Conservation (phyloP, 805 yeast genomes). For the Lipomyces chichibuensis region DNA sequence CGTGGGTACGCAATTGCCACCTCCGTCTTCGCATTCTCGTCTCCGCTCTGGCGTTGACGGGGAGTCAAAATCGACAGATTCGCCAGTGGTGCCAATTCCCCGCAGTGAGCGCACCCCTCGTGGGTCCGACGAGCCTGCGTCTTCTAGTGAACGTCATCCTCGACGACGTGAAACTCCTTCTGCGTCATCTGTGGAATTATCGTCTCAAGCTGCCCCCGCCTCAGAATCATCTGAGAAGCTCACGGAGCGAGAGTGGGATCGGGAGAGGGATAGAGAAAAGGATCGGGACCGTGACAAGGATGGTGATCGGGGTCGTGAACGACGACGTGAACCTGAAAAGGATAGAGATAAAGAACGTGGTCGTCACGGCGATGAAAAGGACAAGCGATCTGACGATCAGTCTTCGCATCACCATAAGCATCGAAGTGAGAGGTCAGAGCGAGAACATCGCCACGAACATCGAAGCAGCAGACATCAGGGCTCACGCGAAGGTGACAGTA, state of each 20-base stretch:
- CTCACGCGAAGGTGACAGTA: slow-evolving; percentile 15
- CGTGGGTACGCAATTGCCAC: neutral
- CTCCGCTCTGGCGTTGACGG: neutral
- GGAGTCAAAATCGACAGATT: neutral
- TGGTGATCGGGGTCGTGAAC: neutral
- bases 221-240: neutral
- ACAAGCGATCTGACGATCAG: slow-evolving; percentile 7
- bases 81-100: neutral
- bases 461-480: neutral
- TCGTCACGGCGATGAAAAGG: slow-evolving; percentile 8
- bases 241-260: neutral
- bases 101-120: neutral
- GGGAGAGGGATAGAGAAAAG: neutral
- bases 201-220: slow-evolving; percentile 1
- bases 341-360: slow-evolving; percentile 3
- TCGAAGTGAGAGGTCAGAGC: neutral
- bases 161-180: neutral
- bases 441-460: slow-evolving; percentile 2
- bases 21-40: neutral
- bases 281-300: slow-evolving; percentile 3
- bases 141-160: neutral
- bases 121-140: neutral
- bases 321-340: neutral
- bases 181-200: neutral
- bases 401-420: slow-evolving; percentile 1